These are phyloP conservation scores for Neonectria sp. DNA, from an alignment of 2,329 filamentous ascomycete species.

Conservation along the genomic window DNA sequence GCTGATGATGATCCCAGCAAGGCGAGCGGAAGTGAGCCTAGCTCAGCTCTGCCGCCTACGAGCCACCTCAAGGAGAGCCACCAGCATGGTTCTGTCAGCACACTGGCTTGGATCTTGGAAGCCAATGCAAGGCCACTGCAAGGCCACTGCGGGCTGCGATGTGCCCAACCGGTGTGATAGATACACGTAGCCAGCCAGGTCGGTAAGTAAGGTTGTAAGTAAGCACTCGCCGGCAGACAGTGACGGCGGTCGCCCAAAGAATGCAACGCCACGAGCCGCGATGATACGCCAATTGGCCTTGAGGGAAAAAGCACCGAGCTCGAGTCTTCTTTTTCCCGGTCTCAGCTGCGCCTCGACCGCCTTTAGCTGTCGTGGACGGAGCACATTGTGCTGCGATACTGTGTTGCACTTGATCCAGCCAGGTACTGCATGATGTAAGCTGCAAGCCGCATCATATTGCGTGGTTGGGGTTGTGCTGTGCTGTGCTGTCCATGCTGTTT, in stretches of 20 bases:
- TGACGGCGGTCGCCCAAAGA: constrained; percentile 31
- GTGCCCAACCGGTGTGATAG: constrained; percentile 42
- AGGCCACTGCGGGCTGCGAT: constrained; percentile 39
- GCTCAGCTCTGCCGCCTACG: constrained; percentile 4
- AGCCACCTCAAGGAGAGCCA: constrained; percentile 20
- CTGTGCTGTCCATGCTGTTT: background rate
- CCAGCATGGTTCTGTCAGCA: constrained; percentile 24
- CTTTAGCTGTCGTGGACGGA: constrained; percentile 30
- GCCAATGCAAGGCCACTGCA: constrained; percentile 31
- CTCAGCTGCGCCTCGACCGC: constrained; percentile 36
- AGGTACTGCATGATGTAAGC: constrained; percentile 21
- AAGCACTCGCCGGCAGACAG: constrained; percentile 21
- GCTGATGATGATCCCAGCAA: constrained; percentile 28
- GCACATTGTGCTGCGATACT: constrained; percentile 22
- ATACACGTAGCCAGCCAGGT: constrained; percentile 43
- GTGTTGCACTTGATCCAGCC: background rate
- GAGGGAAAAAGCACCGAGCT: constrained; percentile 15
- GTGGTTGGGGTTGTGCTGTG: background rate
- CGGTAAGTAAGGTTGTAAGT: background rate
- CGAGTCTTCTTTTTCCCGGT: constrained; percentile 27
- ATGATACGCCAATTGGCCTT: constrained; percentile 39
- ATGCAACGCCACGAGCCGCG: constrained; percentile 32
- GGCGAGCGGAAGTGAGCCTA: constrained; percentile 1
- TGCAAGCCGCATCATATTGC: constrained; percentile 5
- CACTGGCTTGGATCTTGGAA: constrained; percentile 18